These are phyloP conservation scores for Globisporangium parvum DNA, from an alignment of 352 stramenopile genomes.

Conservation along the genomic window DNA sequence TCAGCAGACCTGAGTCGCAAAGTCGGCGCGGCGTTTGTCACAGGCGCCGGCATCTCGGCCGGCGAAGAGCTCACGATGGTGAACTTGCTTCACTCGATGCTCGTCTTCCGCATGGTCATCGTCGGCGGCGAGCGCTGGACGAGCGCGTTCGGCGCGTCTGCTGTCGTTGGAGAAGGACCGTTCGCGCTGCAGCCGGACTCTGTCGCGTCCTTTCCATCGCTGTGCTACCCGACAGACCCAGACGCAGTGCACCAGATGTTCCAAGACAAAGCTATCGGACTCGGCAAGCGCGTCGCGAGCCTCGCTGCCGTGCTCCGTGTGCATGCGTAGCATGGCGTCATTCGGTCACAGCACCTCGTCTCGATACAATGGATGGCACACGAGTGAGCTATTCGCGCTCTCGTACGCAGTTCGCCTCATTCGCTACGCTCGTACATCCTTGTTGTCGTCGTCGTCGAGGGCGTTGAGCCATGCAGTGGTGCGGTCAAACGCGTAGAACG, in stretches of 20 bases:
- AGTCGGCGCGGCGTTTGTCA: constrained; percentile 82
- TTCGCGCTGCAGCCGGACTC: constrained; percentile 26
- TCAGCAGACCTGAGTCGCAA: constrained; percentile 74
- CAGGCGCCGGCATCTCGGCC: constrained; percentile 68
- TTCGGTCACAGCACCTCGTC: not conserved
- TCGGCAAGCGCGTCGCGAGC: constrained; percentile 61
- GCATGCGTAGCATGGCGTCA: constrained; percentile 1
- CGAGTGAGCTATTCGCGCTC: not conserved
- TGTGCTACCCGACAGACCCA: constrained; percentile 53
- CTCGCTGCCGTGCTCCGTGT: constrained; percentile 31
- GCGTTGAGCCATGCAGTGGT: constrained; percentile 48
- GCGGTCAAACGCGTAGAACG: constrained; percentile 72
- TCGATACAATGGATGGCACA: not conserved
- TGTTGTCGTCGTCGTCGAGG: constrained; percentile 13
- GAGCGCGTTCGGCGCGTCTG: constrained; percentile 78
- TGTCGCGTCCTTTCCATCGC: constrained; percentile 24
- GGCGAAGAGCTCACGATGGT: constrained; percentile 85
- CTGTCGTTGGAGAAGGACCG: constrained; percentile 71
- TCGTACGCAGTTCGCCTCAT: not conserved
- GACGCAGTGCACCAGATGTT: constrained; percentile 70
- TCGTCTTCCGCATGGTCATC: constrained; percentile 85
- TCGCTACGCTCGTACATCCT: not conserved
- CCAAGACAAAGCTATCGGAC: constrained; percentile 70
- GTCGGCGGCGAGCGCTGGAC: constrained; percentile 84
- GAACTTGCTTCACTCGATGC: constrained; percentile 79